A percentile compares a stretch with the other conserved stretches of the same genome.
Conservation (phyloP, 192 early-diverging fungal species). For the Diversispora epigaea region DNA sequence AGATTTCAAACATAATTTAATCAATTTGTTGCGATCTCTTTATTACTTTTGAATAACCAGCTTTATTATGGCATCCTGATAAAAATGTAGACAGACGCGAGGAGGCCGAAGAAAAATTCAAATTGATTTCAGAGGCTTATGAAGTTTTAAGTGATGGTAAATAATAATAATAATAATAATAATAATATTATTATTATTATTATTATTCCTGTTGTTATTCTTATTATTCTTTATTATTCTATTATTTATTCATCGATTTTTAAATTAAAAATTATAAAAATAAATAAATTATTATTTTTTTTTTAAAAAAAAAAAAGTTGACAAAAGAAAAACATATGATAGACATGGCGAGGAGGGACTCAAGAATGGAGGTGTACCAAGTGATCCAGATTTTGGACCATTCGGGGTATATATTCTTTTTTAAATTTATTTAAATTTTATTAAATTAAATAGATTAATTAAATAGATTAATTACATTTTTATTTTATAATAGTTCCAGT, state of each 20-base stretch:
- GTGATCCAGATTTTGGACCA: background rate
- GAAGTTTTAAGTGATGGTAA: slow-evolving; percentile 43
- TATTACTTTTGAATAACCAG: slow-evolving; percentile 23
- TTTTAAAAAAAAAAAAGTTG: slow-evolving; percentile 3
- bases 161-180: background rate
- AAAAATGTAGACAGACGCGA: slow-evolving; percentile 68
- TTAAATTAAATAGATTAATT: no score
- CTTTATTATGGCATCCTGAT: slow-evolving; percentile 81
- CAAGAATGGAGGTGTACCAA: background rate
- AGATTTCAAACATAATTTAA: background rate
- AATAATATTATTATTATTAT: no score
- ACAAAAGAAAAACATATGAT: slow-evolving; percentile 40
- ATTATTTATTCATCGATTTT: background rate
- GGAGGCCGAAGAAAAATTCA: slow-evolving; percentile 55
- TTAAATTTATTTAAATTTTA: no score
- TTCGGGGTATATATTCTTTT: slow-evolving; percentile 3
- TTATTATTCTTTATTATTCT: no score
- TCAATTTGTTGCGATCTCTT: background rate
- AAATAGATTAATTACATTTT: no score
- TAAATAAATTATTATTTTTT: background rate
- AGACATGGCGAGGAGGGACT: slow-evolving; percentile 29
- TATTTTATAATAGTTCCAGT: slow-evolving; percentile 27
- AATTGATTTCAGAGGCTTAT: slow-evolving; percentile 39
- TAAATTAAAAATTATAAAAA: no score
- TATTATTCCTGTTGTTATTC: background rate